Conservation (phyloP, 2,329 filamentous ascomycete genomes). For the Aspergillus udagawae region DNA sequence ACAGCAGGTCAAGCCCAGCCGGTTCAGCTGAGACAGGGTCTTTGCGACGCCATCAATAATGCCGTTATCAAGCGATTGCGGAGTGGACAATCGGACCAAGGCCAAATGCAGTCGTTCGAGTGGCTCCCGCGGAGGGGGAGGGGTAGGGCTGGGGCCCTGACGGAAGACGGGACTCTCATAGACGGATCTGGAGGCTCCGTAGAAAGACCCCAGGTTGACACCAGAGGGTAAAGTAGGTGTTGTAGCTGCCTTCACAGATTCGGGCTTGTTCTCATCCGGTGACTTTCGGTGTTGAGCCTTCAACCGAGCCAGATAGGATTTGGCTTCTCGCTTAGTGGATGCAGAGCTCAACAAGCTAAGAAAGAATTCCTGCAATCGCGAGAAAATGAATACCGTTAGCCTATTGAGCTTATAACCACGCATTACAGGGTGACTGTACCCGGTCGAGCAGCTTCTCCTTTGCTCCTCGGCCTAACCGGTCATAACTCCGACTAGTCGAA, state of each 20-base stretch:
- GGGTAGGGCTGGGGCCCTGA: slow-evolving; percentile 46
- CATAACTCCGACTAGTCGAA: slow-evolving; percentile 21
- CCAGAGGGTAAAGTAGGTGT: slow-evolving; percentile 35
- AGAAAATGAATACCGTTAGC: slow-evolving; percentile 2
- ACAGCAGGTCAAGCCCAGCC: slow-evolving; percentile 75
- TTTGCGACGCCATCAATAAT: slow-evolving; percentile 72
- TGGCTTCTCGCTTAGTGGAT: slow-evolving; percentile 88
- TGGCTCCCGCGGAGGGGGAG: slow-evolving; percentile 29
- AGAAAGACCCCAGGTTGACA: slow-evolving; percentile 60
- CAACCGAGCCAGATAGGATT: slow-evolving; percentile 86
- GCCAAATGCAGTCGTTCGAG: slow-evolving; percentile 66
- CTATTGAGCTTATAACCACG: background rate
- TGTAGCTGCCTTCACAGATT: slow-evolving; percentile 14
- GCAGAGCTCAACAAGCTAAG: slow-evolving; percentile 82
- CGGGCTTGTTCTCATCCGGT: slow-evolving; percentile 29
- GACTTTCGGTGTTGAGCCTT: slow-evolving; percentile 43
- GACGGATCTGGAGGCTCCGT: slow-evolving; percentile 55
- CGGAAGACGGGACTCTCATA: slow-evolving; percentile 59
- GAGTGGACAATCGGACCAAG: slow-evolving; percentile 75
- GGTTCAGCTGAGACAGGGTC: slow-evolving; percentile 77
- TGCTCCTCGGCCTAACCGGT: slow-evolving; percentile 36
- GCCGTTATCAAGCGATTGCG: slow-evolving; percentile 65
- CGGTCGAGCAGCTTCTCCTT: slow-evolving; percentile 44
- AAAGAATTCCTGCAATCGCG: slow-evolving; percentile 65
- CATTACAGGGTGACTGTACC: slow-evolving; percentile 19